Evolutionary conservation across 257 asterid species (phyloP), one percentile per base, ranked within the genome.

Genomic region (Ajuga chamaepitys): DNA sequence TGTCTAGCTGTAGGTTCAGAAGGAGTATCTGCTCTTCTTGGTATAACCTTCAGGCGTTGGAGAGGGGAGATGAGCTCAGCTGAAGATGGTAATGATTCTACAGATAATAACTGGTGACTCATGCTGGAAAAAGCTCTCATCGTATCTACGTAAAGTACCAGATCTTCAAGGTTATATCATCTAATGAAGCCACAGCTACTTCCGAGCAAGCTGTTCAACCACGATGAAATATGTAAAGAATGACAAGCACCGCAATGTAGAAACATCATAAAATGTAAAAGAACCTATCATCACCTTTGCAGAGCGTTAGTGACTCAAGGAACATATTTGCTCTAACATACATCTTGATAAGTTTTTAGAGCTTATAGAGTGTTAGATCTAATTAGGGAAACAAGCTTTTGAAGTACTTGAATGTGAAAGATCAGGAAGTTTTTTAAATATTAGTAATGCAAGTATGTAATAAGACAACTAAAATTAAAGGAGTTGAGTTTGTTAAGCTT

Each of bases 21-120:
- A 11, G 77, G 78, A 57, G 71, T 62, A 68, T 83, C 85, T 50
- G 42, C 72, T 70, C 62, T 34, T 3, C 3, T 17, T 24, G 74
- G 69, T 53, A 69, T 35, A 35, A 53, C 20, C 51, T 57, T 35
- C 46, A 26, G 78, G 54, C 50, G 66, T 24, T 77, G 82, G 55
- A 79, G 76, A 52, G 83, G 87, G 47, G 95, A 82, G 46, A 82
- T 72, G 74, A 82, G 73, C 68, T 58, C 79, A 60, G 80, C 21
- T 28, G 86, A 70, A 74, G 96, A 76, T 17, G 77, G 58, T 46
- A 63, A 64, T 20, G 86, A 51, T 66, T 74, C 67, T 55, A 59
- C 70, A 8, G 82, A 66, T 38, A 74, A 58, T 35, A 77, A 67
- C 70, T 7, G 74, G 42, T 76, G 75, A 66, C 41, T 73, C 72